Conservation (phyloP, 2,329 filamentous ascomycete genomes). For the Pseudogymnoascus pannorum region DNA sequence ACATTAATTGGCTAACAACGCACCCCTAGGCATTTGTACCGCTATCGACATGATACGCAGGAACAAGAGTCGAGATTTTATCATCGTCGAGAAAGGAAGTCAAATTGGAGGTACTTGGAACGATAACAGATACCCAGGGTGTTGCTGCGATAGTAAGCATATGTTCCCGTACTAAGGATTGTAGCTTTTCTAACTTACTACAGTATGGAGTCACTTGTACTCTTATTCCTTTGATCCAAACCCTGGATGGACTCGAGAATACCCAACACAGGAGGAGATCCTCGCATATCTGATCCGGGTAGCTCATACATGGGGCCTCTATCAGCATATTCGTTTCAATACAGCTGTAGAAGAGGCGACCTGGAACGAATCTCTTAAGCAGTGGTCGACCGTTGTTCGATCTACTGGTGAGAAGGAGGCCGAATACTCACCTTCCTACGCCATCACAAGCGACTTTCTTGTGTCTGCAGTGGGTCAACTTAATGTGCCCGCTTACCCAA, state of each 20-base stretch:
- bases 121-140: conserved; percentile 51
- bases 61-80: conserved; percentile 45
- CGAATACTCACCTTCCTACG: conserved; percentile 31
- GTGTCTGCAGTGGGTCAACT: conserved; percentile 38
- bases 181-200: conserved; percentile 20
- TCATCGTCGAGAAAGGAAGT: conserved; percentile 48
- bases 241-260: conserved; percentile 48
- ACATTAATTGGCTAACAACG: not conserved
- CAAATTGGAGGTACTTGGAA: conserved; percentile 46
- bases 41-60: conserved; percentile 49
- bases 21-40: conserved; percentile 41
- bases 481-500: conserved; percentile 16
- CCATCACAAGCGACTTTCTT: conserved; percentile 47
- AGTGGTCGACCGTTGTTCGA: conserved; percentile 7
- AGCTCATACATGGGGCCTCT: conserved; percentile 35
- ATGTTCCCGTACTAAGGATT: not conserved
- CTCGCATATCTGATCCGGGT: conserved; percentile 45
- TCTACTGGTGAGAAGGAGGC: conserved; percentile 9
- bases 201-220: conserved; percentile 43
- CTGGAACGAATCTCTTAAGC: conserved; percentile 6
- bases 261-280: conserved; percentile 54
- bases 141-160: conserved; percentile 41
- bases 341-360: conserved; percentile 6
- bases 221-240: conserved; percentile 56
- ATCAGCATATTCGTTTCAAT: conserved; percentile 10